These are phyloP conservation scores for Paraconiothyrium brasiliense DNA, from an alignment of 2,329 filamentous ascomycete genomes.

Conservation along the genomic window DNA sequence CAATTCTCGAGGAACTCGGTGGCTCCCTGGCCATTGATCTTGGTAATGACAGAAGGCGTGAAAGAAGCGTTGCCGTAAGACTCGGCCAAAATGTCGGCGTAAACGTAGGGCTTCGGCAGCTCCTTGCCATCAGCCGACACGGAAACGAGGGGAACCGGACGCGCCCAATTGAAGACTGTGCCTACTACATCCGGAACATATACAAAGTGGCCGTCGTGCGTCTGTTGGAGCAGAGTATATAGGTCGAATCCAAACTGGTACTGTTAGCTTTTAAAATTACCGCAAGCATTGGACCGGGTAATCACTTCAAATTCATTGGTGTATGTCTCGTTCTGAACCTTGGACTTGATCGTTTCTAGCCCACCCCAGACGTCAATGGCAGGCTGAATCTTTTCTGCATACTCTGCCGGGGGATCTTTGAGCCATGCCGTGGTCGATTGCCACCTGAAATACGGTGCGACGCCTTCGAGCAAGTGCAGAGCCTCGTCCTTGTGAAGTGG, in stretches of 20 bases:
- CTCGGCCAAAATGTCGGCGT: constrained; percentile 57
- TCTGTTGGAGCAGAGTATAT: constrained; percentile 57
- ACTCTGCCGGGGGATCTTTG: constrained; percentile 57
- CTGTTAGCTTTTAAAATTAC: neutral
- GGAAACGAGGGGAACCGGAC: constrained; percentile 64
- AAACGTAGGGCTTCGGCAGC: constrained; percentile 66
- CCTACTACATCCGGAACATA: constrained; percentile 65
- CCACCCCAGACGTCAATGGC: constrained; percentile 54
- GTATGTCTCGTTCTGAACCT: constrained; percentile 49
- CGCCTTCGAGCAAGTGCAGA: constrained; percentile 52
- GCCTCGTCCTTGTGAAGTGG: constrained; percentile 56
- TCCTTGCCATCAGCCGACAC: constrained; percentile 63
- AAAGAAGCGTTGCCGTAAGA: constrained; percentile 53
- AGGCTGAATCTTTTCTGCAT: constrained; percentile 56
- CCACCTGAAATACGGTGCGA: constrained; percentile 58
- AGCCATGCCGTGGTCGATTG: constrained; percentile 57
- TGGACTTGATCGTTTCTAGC: constrained; percentile 50
- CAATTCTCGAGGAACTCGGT: constrained; percentile 60
- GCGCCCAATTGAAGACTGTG: constrained; percentile 61
- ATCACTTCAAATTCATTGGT: constrained; percentile 53
- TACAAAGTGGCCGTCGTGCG: constrained; percentile 72
- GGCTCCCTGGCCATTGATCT: constrained; percentile 67
- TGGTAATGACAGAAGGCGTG: constrained; percentile 59
- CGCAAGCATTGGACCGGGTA: neutral
- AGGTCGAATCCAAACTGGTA: constrained; percentile 46